Conservation (phyloP, 257 asterid genomes). For the Gynochthodes officinalis region DNA sequence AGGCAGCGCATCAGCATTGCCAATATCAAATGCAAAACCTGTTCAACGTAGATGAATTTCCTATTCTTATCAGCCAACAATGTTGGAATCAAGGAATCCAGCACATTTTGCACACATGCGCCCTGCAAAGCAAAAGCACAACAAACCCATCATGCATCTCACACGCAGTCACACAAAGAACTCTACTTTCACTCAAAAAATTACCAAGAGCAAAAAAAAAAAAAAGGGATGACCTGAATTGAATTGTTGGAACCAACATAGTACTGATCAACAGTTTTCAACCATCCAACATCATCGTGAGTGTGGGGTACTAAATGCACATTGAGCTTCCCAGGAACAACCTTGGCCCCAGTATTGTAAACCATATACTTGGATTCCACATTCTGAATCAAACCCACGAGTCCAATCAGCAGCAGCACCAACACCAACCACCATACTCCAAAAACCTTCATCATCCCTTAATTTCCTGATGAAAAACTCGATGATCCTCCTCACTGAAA, state of each 20-base stretch:
- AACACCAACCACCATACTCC: constrained; percentile 1
- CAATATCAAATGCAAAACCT: constrained; percentile 36
- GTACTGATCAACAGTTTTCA: constrained; percentile 94
- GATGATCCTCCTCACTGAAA: neutral
- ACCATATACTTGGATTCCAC: constrained; percentile 65
- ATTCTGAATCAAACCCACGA: constrained; percentile 17
- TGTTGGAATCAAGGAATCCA: constrained; percentile 87
- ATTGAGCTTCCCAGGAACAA: constrained; percentile 67
- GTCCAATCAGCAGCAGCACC: constrained; percentile 13
- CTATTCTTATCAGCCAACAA: constrained; percentile 77
- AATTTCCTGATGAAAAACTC: too few relatives aligned
- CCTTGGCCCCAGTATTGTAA: constrained; percentile 66
- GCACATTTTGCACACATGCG: constrained; percentile 91
- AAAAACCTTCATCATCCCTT: constrained; percentile 12
- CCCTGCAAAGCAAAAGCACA: constrained; percentile 40
- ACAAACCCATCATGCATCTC: neutral
- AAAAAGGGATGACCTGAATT: constrained; percentile 54
- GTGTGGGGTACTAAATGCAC: constrained; percentile 96
- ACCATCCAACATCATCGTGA: constrained; percentile 99
- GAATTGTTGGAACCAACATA: constrained; percentile 91
- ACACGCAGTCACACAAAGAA: neutral
- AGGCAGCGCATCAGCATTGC: neutral
- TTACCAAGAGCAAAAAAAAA: neutral
- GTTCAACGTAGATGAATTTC: constrained; percentile 79
- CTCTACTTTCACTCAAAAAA: too few relatives aligned